phyloP scores from a whole-genome alignment of 345 rosid genomes.

The Citrus mangshanensis region DNA sequence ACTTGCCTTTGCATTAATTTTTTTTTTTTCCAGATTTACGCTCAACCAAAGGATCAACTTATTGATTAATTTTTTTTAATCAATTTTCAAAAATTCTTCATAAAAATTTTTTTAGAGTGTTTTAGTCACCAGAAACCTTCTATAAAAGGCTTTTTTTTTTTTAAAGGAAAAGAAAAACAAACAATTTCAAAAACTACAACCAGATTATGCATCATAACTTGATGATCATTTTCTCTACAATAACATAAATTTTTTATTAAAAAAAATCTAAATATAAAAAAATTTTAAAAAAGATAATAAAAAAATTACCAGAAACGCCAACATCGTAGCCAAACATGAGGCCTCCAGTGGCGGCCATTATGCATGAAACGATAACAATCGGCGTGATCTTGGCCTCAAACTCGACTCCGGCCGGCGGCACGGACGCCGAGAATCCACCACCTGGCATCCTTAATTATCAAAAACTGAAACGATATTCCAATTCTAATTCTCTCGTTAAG shows the following conservation, averaged over 20 bases:
- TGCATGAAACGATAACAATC: constrained; percentile 76
- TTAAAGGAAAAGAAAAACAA: no score
- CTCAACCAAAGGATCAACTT: not conserved
- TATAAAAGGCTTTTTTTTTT: not conserved
- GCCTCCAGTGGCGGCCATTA: constrained; percentile 97
- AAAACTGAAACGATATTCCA: not conserved
- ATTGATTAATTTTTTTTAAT: not conserved
- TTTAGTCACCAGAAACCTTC: not conserved
- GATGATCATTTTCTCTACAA: not conserved
- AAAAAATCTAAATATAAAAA: not conserved
- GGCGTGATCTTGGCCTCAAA: constrained; percentile 97
- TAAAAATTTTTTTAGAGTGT: not conserved
- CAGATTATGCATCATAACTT: not conserved
- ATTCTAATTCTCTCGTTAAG: not conserved
- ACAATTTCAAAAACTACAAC: not conserved
- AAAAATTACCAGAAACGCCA: constrained; percentile 73
- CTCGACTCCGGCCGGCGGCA: constrained; percentile 49
- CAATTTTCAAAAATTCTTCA: not conserved
- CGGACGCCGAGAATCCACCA: constrained; percentile 59
- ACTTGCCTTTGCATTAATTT: not conserved
- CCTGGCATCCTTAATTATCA: constrained; percentile 48
- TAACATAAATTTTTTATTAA: not conserved
- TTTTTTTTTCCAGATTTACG: not conserved
- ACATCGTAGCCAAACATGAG: constrained; percentile 98
- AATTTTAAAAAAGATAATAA: not conserved